Conservation (phyloP, 257 asterid genomes). For the Fraxinus cuspidata region DNA sequence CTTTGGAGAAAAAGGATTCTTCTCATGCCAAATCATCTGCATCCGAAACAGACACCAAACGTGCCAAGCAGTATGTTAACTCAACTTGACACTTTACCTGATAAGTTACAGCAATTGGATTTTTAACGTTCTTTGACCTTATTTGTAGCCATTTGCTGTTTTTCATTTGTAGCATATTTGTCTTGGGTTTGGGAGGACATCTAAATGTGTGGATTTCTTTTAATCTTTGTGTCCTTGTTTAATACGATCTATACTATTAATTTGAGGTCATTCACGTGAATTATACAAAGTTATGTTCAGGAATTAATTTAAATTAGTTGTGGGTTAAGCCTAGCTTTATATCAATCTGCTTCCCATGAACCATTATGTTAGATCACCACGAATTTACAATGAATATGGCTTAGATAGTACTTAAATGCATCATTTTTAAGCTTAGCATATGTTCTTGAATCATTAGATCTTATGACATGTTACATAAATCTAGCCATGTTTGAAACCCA, state of each 20-base stretch:
- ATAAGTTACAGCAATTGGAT: neutral
- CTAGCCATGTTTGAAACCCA: slow-evolving; percentile 6
- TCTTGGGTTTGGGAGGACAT: slow-evolving; percentile 5
- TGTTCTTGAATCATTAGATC: slow-evolving; percentile 2
- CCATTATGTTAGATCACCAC: neutral
- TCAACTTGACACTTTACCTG: slow-evolving; percentile 15
- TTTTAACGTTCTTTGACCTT: neutral
- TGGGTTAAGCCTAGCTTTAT: slow-evolving; percentile 16
- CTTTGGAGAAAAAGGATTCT: slow-evolving; percentile 52
- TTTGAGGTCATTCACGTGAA: slow-evolving; percentile 6
- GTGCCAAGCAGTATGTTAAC: slow-evolving; percentile 87
- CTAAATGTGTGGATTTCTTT: slow-evolving; percentile 2
- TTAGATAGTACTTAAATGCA: neutral
- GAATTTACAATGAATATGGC: neutral
- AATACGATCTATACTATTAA: slow-evolving; percentile 8
- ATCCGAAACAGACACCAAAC: slow-evolving; percentile 81
- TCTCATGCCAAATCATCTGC: slow-evolving; percentile 51
- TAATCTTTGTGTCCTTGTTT: slow-evolving; percentile 1
- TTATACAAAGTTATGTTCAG: slow-evolving; percentile 10
- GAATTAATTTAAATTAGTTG: neutral
- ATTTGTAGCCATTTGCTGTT: slow-evolving; percentile 6
- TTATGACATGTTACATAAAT: slow-evolving; percentile 11
- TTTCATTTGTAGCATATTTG: neutral
- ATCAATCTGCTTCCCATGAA: neutral
- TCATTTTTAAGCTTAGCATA: neutral